Conservation (phyloP, 495 filamentous ascomycete genomes). For the Penicillium soppii region DNA sequence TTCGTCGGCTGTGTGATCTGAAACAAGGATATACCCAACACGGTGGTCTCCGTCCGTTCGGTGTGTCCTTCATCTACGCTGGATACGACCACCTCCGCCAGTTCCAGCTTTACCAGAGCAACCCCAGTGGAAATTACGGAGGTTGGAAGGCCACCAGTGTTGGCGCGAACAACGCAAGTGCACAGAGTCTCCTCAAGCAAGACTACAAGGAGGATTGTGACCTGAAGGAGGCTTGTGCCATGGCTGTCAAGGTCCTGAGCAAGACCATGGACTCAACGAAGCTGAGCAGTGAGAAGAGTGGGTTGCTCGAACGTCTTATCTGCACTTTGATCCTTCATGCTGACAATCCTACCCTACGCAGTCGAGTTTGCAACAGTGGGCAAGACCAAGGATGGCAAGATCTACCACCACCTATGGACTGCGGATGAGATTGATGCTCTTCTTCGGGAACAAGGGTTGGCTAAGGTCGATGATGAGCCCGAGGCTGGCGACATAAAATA, state of each 20-base stretch:
- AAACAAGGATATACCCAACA: slow-evolving; percentile 99
- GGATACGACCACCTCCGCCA: slow-evolving; percentile 92
- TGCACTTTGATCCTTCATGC: slow-evolving; percentile 1
- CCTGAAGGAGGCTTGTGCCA: slow-evolving; percentile 92
- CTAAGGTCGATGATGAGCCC: slow-evolving; percentile 76
- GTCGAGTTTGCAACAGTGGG: slow-evolving; percentile 99
- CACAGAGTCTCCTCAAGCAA: slow-evolving; percentile 96
- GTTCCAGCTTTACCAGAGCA: slow-evolving; percentile 99
- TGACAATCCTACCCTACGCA: slow-evolving; percentile 41
- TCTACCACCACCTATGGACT: slow-evolving; percentile 97
- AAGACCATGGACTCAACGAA: slow-evolving; percentile 99
- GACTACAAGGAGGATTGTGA: slow-evolving; percentile 98
- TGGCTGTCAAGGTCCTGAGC: slow-evolving; percentile 98
- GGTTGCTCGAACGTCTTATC: slow-evolving; percentile 24
- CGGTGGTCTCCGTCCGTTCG: slow-evolving; percentile 95
- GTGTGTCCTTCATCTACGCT: slow-evolving; percentile 99
- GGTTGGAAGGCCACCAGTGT: slow-evolving; percentile 99
- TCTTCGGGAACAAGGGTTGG: slow-evolving; percentile 91
- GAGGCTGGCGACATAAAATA: slow-evolving; percentile 61
- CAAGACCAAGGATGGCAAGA: slow-evolving; percentile 88
- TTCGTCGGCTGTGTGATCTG: slow-evolving; percentile 92
- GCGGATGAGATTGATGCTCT: slow-evolving; percentile 95
- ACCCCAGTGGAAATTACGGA: slow-evolving; percentile 98
- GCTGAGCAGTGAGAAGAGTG: slow-evolving; percentile 98
- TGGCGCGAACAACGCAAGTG: slow-evolving; percentile 96